Conservation (phyloP, 2,329 filamentous ascomycete genomes). For the Beauveria bassiana region DNA sequence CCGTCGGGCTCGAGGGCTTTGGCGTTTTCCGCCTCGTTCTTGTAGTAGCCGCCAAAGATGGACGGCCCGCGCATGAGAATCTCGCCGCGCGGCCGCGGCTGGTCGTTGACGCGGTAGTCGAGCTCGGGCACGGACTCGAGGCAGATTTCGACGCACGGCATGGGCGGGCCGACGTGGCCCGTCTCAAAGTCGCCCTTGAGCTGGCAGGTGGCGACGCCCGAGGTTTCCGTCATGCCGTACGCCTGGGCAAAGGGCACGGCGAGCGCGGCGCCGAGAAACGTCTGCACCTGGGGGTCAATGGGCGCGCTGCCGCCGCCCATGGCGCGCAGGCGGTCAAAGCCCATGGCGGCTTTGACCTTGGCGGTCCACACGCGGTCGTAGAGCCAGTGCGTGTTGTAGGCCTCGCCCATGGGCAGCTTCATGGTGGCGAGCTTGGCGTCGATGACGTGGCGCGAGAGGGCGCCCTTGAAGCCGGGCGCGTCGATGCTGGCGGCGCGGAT, state of each 20-base stretch:
- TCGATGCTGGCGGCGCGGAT: slow-evolving; percentile 75
- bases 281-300: slow-evolving; percentile 78
- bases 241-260: slow-evolving; percentile 75
- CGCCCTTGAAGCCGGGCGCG: slow-evolving; percentile 70
- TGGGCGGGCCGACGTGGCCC: slow-evolving; percentile 74
- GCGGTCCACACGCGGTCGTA: slow-evolving; percentile 86
- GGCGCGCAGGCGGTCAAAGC: slow-evolving; percentile 61
- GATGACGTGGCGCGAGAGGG: slow-evolving; percentile 72
- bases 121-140: slow-evolving; percentile 85
- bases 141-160: slow-evolving; percentile 64
- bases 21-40: slow-evolving; percentile 78
- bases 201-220: slow-evolving; percentile 69
- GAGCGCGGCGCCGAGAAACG: slow-evolving; percentile 80
- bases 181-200: slow-evolving; percentile 58
- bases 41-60: slow-evolving; percentile 82
- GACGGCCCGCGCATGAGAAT: slow-evolving; percentile 73
- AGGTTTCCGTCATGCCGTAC: slow-evolving; percentile 91
- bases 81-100: slow-evolving; percentile 84
- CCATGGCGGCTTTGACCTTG: slow-evolving; percentile 77
- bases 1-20: slow-evolving; percentile 80
- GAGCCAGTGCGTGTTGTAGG: slow-evolving; percentile 69
- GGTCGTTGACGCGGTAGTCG: slow-evolving; percentile 83
- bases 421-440: slow-evolving; percentile 72
- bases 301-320: slow-evolving; percentile 89
- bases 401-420: slow-evolving; percentile 61